These are phyloP conservation scores for Rhodotorula paludigena DNA, from an alignment of 768 basidiomycete genomes.

Conservation along the genomic window DNA sequence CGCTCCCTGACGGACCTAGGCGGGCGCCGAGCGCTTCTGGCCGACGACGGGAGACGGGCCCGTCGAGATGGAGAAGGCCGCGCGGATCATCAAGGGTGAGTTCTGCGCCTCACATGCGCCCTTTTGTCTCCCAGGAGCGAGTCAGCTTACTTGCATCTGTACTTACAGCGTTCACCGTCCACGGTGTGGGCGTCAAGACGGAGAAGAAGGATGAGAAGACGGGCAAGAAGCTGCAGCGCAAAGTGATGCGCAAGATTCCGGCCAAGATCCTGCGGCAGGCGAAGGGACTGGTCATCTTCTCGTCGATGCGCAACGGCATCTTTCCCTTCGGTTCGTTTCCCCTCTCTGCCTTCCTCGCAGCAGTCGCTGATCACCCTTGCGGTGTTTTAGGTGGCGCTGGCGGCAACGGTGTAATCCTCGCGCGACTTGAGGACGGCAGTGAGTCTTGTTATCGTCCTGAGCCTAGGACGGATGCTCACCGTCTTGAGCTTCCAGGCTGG, in stretches of 20 bases:
- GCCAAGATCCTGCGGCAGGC: slow-evolving; percentile 24
- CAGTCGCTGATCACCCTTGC: no score
- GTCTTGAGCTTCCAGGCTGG: slow-evolving; percentile 33
- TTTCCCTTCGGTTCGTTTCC: slow-evolving; percentile 26
- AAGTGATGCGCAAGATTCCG: slow-evolving; percentile 32
- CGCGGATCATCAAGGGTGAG: slow-evolving; percentile 38
- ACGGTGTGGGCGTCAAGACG: slow-evolving; percentile 21
- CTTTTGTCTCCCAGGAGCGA: not conserved
- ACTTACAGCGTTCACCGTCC: slow-evolving; percentile 38
- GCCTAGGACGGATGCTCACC: not conserved
- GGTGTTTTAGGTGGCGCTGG: not conserved
- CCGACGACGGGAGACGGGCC: slow-evolving; percentile 19
- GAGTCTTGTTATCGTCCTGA: not conserved
- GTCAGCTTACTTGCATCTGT: not conserved
- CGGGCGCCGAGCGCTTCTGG: slow-evolving; percentile 31
- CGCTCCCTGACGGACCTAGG: not conserved
- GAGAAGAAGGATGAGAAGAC: slow-evolving; percentile 16
- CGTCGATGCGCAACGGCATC: slow-evolving; percentile 37
- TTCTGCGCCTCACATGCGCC: not conserved
- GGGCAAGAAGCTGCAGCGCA: slow-evolving; percentile 31
- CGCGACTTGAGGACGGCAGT: slow-evolving; percentile 28
- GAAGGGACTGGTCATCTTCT: slow-evolving; percentile 38
- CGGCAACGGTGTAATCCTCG: slow-evolving; percentile 18
- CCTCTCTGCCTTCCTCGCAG: no score
- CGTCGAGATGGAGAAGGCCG: slow-evolving; percentile 41